phyloP scores from a whole-genome alignment of 805 yeast genomes.

The Allodekkera sacchari region DNA sequence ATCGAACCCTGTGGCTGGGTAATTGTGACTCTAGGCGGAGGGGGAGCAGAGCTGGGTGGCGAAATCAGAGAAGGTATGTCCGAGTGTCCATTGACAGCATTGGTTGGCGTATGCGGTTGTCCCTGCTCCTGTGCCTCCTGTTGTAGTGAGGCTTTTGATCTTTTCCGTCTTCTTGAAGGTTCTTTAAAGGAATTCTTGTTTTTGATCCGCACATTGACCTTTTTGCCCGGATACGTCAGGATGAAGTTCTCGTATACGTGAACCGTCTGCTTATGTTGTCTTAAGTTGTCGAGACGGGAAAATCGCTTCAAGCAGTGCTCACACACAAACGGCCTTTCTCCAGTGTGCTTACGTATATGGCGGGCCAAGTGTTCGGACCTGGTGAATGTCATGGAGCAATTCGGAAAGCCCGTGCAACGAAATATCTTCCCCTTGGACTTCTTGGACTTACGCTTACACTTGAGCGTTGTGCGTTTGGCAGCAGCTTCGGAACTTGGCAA shows the following conservation, averaged over 20 bases:
- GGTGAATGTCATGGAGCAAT: slow-evolving; percentile 82
- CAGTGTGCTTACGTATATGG: slow-evolving; percentile 89
- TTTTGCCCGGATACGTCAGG: slow-evolving; percentile 26
- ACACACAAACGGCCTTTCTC: slow-evolving; percentile 88
- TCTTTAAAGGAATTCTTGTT: slow-evolving; percentile 8
- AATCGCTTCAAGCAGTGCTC: slow-evolving; percentile 73
- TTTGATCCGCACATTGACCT: slow-evolving; percentile 21
- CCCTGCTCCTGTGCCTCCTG: slow-evolving; percentile 3
- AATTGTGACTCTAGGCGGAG: slow-evolving; percentile 4
- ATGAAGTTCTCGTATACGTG: slow-evolving; percentile 44
- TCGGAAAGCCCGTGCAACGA: slow-evolving; percentile 80
- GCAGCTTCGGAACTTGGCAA: too few species aligned
- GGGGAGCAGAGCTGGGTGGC: slow-evolving; percentile 9
- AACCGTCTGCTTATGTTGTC: slow-evolving; percentile 88
- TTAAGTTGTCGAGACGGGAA: slow-evolving; percentile 75
- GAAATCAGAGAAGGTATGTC: too few species aligned
- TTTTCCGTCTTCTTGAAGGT: too few species aligned
- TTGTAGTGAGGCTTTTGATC: too few species aligned
- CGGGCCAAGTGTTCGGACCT: slow-evolving; percentile 89
- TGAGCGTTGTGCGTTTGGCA: too few species aligned
- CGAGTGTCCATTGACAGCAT: neutral
- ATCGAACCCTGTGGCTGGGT: slow-evolving; percentile 16
- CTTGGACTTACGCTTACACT: slow-evolving; percentile 18
- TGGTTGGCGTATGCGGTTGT: slow-evolving; percentile 5
- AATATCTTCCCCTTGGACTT: slow-evolving; percentile 59